phyloP scores from a whole-genome alignment of 2,329 filamentous ascomycete genomes.

The Coniochaeta sp. region DNA sequence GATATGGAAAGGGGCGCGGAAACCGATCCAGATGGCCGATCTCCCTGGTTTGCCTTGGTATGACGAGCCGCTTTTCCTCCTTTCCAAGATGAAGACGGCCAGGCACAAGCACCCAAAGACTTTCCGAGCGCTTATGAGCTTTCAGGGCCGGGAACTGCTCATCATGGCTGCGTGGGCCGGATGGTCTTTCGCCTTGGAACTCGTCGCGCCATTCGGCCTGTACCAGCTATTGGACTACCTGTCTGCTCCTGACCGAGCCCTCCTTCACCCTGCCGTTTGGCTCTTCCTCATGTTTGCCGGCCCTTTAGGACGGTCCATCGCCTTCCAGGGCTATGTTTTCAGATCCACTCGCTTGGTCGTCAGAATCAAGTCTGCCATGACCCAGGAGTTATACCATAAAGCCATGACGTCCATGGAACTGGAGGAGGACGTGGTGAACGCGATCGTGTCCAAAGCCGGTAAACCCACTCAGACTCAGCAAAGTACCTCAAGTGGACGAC shows the following conservation, averaged over 20 bases:
- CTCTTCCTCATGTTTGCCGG: conserved; percentile 45
- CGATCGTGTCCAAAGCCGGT: conserved; percentile 16
- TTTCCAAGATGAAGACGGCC: conserved; percentile 33
- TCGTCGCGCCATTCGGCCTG: conserved; percentile 45
- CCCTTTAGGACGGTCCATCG: conserved; percentile 37
- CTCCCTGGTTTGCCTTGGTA: conserved; percentile 46
- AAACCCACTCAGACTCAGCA: conserved; percentile 8
- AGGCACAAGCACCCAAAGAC: conserved; percentile 29
- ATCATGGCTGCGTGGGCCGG: conserved; percentile 36
- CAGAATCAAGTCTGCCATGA: conserved; percentile 47
- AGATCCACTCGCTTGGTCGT: conserved; percentile 48
- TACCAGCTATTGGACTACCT: conserved; percentile 46
- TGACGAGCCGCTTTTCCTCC: conserved; percentile 42
- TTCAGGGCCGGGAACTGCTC: conserved; percentile 31
- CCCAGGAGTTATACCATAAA: conserved; percentile 49
- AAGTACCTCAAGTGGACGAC: conserved; percentile 12
- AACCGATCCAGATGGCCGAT: conserved; percentile 36
- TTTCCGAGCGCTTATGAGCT: conserved; percentile 38
- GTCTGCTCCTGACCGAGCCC: conserved; percentile 26
- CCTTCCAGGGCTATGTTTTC: conserved; percentile 51
- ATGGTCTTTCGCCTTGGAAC: conserved; percentile 33
- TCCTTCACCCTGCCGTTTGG: conserved; percentile 30
- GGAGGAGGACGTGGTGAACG: conserved; percentile 43
- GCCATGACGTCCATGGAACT: conserved; percentile 49
- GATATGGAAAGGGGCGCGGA: conserved; percentile 33